These are phyloP conservation scores for Bacterosira constricta DNA, from an alignment of 108 stramenopile genomes.

Conservation along the genomic window DNA sequence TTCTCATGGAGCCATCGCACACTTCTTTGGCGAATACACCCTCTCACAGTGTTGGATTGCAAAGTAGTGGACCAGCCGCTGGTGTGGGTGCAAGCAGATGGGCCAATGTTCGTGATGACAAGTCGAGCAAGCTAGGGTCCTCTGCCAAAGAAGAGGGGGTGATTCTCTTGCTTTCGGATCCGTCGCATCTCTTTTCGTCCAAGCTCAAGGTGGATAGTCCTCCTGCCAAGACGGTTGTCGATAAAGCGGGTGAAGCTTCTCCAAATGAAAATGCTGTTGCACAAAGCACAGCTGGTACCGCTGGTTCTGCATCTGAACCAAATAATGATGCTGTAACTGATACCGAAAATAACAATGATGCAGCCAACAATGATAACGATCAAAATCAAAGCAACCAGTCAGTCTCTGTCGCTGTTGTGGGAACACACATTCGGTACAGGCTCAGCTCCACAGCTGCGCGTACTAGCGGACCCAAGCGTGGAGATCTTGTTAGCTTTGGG, in stretches of 20 bases:
- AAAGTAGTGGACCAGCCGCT: conserved; percentile 18
- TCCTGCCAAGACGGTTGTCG: not conserved
- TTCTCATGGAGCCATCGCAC: conserved; percentile 80
- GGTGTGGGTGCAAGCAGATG: conserved; percentile 58
- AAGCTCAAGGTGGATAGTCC: not conserved
- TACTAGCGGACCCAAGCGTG: conserved; percentile 58
- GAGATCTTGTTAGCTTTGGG: conserved; percentile 77
- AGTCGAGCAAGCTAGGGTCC: conserved; percentile 18
- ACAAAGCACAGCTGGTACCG: conserved; percentile 24
- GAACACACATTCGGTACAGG: conserved; percentile 63
- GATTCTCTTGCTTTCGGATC: conserved; percentile 72
- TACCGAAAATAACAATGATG: conserved; percentile 6
- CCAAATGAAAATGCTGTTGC: not conserved
- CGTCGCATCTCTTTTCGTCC: conserved; percentile 58
- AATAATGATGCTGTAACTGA: conserved; percentile 7
- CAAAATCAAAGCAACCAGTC: not conserved
- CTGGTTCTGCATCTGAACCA: conserved; percentile 1
- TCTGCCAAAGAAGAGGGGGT: conserved; percentile 58
- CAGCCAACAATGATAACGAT: not conserved
- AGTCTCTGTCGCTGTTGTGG: too few species aligned
- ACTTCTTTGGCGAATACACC: conserved; percentile 58
- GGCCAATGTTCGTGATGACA: conserved; percentile 53
- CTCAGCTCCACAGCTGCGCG: conserved; percentile 61
- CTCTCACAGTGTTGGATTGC: conserved; percentile 21
- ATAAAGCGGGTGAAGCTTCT: not conserved